Conservation (phyloP, 371 early-diverging fungal genomes). For the Circinella minor region DNA sequence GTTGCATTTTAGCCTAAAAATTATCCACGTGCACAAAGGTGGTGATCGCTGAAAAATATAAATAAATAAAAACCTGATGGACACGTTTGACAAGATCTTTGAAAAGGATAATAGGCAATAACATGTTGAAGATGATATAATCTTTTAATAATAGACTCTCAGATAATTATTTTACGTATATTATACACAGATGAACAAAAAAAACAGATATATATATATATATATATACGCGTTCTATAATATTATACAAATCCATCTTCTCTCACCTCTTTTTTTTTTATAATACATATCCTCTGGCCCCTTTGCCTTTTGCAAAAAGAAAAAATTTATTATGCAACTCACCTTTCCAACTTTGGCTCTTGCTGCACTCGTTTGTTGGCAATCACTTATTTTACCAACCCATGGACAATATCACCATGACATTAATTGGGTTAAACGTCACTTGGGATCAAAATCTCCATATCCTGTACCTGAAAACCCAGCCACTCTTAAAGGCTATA, state of each 20-base stretch:
- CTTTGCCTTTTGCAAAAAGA: neutral
- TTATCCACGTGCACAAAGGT: neutral
- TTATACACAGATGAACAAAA: neutral
- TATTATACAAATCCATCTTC: neutral
- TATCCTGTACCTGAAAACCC: constrained; percentile 3
- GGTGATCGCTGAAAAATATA: too few relatives aligned
- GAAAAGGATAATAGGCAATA: neutral
- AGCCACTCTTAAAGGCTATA: neutral
- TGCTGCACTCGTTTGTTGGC: constrained; percentile 4
- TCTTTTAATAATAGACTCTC: neutral
- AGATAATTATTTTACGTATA: neutral
- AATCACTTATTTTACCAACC: neutral
- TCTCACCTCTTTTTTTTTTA: too few relatives aligned
- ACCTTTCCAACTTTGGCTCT: constrained; percentile 6
- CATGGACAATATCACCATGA: constrained; percentile 14
- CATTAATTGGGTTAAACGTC: constrained; percentile 10
- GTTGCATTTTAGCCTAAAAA: neutral
- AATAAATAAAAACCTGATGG: too few relatives aligned
- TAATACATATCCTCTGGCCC: neutral
- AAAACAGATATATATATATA: too few relatives aligned
- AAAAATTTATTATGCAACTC: neutral
- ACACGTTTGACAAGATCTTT: constrained; percentile 5
- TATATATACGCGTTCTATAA: too few relatives aligned
- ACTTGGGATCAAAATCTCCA: constrained; percentile 6
- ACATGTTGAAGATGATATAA: neutral